Evolutionary conservation across 441 rosid species (phyloP), one percentile per base, ranked within the genome.

Genomic region (Melianthus villosus): DNA sequence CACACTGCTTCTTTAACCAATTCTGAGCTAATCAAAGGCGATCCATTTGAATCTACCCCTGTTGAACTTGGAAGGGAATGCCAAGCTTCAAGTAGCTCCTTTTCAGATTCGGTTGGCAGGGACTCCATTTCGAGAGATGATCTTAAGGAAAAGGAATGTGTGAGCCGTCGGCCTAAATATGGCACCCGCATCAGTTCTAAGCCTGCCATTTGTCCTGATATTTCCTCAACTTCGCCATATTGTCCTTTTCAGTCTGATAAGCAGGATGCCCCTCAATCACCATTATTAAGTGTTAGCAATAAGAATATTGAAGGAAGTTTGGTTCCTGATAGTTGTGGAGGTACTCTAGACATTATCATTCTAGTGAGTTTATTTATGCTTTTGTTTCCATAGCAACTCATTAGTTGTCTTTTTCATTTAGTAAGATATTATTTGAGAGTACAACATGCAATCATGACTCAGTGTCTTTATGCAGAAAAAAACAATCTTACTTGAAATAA

Each of bases 221-320:
- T n/a, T n/a, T n/a, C n/a, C n/a, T n/a, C n/a, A n/a, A n/a, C 57
- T 50, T 58, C 77, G 11, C 44, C 74, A 4, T 53, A 53, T 50
- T 74, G 70, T 46, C 52, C 52, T 8, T 54, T 40, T 15, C 51
- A 36, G n/a, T 42, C 47, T 11, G 52, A 57, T 23, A 38, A 25
- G 8, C 54, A 20, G 40, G 44, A 53, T 40, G 44, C 44, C 45
- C 23, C 47, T 37, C 22, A 16, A 4, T 51, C 73, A 13, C 64
- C 75, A 42, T 18, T 37, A 38, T n/a, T n/a, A n/a, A 46, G 51
- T 39, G 50, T 40, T 35, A 45, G 34, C 59, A 59, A 56, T 22
- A 59, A 48, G 51, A 34, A 33, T 20, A 15, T 30, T 0, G 75
- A 60, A 42, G 59, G 43, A 8, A 53, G 59, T 51, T 15, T 7